Percentiles rank a stretch among this genome's conserved stretches.
Conservation (phyloP, 140 eudicot genomes). For the Bidens hawaiensis region DNA sequence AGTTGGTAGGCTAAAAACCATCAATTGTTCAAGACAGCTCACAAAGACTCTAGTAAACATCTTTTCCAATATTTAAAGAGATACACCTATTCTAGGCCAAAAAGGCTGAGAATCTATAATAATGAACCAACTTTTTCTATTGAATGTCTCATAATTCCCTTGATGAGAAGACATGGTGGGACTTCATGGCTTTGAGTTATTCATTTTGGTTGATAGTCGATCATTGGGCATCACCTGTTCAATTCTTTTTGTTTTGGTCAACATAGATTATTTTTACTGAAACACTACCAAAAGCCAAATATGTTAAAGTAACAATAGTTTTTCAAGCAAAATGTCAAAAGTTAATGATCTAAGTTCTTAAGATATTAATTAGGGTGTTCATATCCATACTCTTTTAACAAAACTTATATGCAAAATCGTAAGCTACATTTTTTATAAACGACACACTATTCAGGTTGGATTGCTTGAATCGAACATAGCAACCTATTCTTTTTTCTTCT, state of each 20-base stretch:
- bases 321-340: neutral
- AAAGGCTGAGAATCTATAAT: conserved; percentile 23
- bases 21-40: conserved; percentile 33
- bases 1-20: conserved; percentile 28
- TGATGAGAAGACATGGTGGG: conserved; percentile 21
- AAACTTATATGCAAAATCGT: no score
- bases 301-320: no score
- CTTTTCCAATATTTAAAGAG: conserved; percentile 2
- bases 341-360: neutral
- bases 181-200: conserved; percentile 18
- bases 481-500: no score
- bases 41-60: conserved; percentile 24
- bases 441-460: no score
- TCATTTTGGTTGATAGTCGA: conserved; percentile 31
- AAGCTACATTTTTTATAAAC: no score
- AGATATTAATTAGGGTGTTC: no score
- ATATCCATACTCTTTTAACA: no score
- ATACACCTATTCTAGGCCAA: conserved; percentile 18
- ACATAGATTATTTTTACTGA: conserved; percentile 1
- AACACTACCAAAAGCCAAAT: conserved; percentile 24
- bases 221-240: conserved; percentile 28
- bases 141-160: conserved; percentile 18
- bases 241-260: conserved; percentile 13
- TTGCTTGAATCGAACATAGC: no score
- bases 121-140: conserved; percentile 9